Percentiles rank a stretch among this genome's conserved stretches.
Conservation (phyloP, 805 yeast species). For the Zygoascus bituminiphila region DNA sequence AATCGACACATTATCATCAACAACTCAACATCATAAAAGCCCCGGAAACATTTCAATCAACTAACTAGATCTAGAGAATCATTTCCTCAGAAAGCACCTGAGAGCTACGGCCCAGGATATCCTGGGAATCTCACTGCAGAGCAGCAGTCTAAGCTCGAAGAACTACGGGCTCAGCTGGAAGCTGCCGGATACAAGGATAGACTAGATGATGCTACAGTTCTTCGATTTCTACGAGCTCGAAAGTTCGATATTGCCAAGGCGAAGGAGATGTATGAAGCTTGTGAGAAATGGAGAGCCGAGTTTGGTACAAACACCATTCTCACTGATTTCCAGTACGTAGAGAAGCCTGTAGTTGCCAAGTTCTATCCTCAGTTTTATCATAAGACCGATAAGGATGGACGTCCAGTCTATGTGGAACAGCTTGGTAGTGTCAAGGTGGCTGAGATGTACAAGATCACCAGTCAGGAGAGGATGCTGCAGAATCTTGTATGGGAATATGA, state of each 20-base stretch:
- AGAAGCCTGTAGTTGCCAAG: constrained; percentile 81
- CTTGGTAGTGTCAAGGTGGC: constrained; percentile 82
- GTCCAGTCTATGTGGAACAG: constrained; percentile 93
- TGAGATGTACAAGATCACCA: constrained; percentile 88
- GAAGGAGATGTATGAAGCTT: constrained; percentile 69
- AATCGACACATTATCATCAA: background rate
- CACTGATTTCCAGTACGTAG: constrained; percentile 83
- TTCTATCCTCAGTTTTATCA: constrained; percentile 96
- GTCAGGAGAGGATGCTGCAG: constrained; percentile 92
- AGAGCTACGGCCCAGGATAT: constrained; percentile 60
- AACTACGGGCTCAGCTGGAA: constrained; percentile 48
- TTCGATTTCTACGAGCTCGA: constrained; percentile 89
- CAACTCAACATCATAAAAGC: background rate
- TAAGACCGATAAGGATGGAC: constrained; percentile 92
- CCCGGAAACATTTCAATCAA: too few species aligned
- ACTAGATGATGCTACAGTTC: constrained; percentile 72
- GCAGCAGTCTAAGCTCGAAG: constrained; percentile 52
- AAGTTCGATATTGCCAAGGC: constrained; percentile 82
- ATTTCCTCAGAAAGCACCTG: constrained; percentile 65
- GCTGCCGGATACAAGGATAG: constrained; percentile 67
- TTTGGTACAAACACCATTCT: constrained; percentile 83
- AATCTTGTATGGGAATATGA: constrained; percentile 98
- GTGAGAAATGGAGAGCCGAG: constrained; percentile 88
- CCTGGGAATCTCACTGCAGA: constrained; percentile 70
- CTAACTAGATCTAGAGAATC: constrained; percentile 33